phyloP scores from a whole-genome alignment of 305 asterid species.

The Rubia peregrina region DNA sequence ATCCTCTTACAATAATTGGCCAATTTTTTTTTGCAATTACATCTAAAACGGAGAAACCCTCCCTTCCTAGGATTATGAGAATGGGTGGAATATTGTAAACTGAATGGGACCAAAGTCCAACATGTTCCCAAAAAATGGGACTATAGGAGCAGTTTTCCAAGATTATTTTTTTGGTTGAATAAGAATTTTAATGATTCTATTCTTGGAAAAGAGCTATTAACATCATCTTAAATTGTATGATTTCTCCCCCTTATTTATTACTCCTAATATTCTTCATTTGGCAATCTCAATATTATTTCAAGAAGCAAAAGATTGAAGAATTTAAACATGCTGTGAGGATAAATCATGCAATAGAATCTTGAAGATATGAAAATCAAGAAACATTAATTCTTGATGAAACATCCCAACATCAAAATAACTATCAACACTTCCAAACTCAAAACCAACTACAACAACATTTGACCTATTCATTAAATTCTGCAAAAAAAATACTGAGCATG shows the following conservation, averaged over 20 bases:
- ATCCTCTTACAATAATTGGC: too few species aligned
- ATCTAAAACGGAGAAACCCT: too few species aligned
- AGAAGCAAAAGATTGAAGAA: constrained; percentile 4
- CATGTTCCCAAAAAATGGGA: not conserved
- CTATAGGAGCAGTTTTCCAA: too few species aligned
- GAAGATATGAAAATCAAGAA: not conserved
- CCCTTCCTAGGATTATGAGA: too few species aligned
- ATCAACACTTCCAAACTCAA: constrained; percentile 4
- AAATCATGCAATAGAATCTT: not conserved
- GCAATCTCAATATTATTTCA: not conserved
- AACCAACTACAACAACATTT: constrained; percentile 14
- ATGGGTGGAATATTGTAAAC: not conserved
- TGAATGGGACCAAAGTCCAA: not conserved
- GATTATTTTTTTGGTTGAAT: too few species aligned
- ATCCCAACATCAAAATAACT: not conserved
- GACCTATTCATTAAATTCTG: constrained; percentile 30
- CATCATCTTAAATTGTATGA: not conserved
- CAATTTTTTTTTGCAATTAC: too few species aligned
- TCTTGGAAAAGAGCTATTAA: not conserved
- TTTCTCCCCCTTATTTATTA: not conserved
- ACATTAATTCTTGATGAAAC: not conserved
- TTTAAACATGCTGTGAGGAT: not conserved
- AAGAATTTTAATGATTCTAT: too few species aligned
- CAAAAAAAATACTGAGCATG: constrained; percentile 9
- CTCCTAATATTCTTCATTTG: too few species aligned